phyloP scores from a whole-genome alignment of 371 early-diverging fungal genomes.

The Mortierella sp. region DNA sequence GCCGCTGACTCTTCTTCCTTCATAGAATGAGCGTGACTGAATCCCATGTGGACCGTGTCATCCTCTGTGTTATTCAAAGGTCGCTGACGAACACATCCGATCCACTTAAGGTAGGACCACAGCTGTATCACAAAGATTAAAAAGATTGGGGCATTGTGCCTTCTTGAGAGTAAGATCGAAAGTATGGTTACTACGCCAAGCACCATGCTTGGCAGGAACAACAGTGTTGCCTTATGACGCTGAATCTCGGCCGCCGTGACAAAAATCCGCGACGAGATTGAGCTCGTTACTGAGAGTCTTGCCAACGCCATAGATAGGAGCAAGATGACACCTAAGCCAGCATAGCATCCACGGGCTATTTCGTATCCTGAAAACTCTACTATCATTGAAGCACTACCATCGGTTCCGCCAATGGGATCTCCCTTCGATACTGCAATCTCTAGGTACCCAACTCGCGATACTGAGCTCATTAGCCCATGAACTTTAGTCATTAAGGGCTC shows the following conservation, averaged over 20 bases:
- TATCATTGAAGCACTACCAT: not conserved
- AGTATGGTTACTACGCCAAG: constrained; percentile 55
- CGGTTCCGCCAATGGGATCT: not conserved
- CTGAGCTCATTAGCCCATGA: constrained; percentile 20
- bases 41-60: not conserved
- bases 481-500: constrained; percentile 16
- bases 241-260: not conserved
- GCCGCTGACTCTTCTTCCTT: not conserved
- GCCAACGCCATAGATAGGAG: constrained; percentile 39
- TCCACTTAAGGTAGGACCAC: constrained; percentile 54
- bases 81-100: constrained; percentile 20
- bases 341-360: constrained; percentile 44
- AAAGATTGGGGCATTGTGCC: constrained; percentile 71
- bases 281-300: not conserved
- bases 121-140: constrained; percentile 66
- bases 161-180: constrained; percentile 66
- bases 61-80: not conserved
- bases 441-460: constrained; percentile 30
- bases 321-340: constrained; percentile 13
- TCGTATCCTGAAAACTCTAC: constrained; percentile 30
- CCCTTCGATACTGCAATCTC: not conserved
- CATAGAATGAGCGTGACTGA: not conserved
- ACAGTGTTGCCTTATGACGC: constrained; percentile 7
- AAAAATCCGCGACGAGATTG: not conserved
- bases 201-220: constrained; percentile 29